Base-by-base conservation (phyloP, 2,329 filamentous ascomycete genomes). In the Penicillium sp. region DNA sequence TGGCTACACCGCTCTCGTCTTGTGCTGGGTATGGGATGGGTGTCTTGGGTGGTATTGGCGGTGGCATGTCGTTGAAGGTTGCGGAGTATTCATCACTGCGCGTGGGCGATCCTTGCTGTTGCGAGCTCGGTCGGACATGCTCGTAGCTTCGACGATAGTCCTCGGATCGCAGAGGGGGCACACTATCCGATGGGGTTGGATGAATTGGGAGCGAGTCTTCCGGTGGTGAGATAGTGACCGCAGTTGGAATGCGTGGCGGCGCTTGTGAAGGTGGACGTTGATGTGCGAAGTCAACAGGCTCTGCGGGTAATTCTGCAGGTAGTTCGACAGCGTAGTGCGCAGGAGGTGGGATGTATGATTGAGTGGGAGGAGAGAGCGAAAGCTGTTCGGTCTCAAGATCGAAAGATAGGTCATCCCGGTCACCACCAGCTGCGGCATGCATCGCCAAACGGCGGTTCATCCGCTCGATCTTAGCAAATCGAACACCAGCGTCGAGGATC, bases 401-500 rank as follows among this genome's bases (percentile, higher is more conserved):
- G 57, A 61, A 70, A 38, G 59, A 62, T 35, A 64, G 42, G 38
- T 66, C 66, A 41, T 63, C 64, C 7, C 62, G 61, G 41, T 62
- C 63, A 56, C 60, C 68, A 52, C 60, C 67, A 60, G 59, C 74
- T 54, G 64, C 78, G 61, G 58, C 75, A 68, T 68, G 69, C 42
- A 78, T 76, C 30, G 88, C 85, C 70, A 84, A 84, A 51, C 90
- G 82, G 53, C 81, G 74, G 71, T 91, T 91, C 59, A 89, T 88
- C 57, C 86, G 83, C 66, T 92, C 81, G 59, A 97, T 91, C 73
- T 90, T 90, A 57, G 89, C 90, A 62, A 97, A 78, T 72, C 93
- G 95, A 8, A 84, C 81, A 0, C 93, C 87, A 0, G 91, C 86
- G 52, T 87, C 84, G 49, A 88, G 79, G 7, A 90, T 90, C 81